Evolutionary conservation across 2,329 filamentous ascomycete genomes (phyloP).

Genomic region (Cytospora piceicola): DNA sequence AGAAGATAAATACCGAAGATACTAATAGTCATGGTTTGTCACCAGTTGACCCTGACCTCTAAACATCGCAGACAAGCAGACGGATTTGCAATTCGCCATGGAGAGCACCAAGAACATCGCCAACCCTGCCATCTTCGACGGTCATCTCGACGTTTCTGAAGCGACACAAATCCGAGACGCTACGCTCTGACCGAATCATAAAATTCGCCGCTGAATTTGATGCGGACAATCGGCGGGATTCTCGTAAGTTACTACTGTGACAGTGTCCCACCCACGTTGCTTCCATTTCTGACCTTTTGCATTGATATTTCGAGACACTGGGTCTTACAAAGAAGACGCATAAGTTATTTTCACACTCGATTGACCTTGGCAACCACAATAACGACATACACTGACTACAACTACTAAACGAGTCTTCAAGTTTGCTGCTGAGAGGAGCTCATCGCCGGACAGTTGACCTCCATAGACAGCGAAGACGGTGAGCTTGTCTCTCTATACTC

Average conservation of each 20-base stretch:
- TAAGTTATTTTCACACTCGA: neutral
- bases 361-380: neutral
- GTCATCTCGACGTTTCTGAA: slow-evolving; percentile 45
- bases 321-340: neutral
- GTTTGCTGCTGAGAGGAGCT: slow-evolving; percentile 5
- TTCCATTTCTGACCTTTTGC: neutral
- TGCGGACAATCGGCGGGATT: slow-evolving; percentile 30
- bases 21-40: no score
- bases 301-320: neutral
- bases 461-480: slow-evolving; percentile 30
- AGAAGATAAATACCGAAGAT: neutral
- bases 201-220: slow-evolving; percentile 39
- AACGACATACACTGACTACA: neutral
- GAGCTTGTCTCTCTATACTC: slow-evolving; percentile 40
- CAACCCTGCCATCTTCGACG: slow-evolving; percentile 37
- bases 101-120: slow-evolving; percentile 39
- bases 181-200: slow-evolving; percentile 32
- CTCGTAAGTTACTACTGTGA: slow-evolving; percentile 30
- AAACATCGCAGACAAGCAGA: slow-evolving; percentile 15
- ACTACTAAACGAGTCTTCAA: slow-evolving; percentile 11
- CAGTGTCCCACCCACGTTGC: neutral
- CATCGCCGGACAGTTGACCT: slow-evolving; percentile 36
- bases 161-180: slow-evolving; percentile 35
- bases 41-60: no score
- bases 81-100: slow-evolving; percentile 40